Conservation (phyloP, 176 grass and related monocot genomes). For the Rhynchospora pubera region DNA sequence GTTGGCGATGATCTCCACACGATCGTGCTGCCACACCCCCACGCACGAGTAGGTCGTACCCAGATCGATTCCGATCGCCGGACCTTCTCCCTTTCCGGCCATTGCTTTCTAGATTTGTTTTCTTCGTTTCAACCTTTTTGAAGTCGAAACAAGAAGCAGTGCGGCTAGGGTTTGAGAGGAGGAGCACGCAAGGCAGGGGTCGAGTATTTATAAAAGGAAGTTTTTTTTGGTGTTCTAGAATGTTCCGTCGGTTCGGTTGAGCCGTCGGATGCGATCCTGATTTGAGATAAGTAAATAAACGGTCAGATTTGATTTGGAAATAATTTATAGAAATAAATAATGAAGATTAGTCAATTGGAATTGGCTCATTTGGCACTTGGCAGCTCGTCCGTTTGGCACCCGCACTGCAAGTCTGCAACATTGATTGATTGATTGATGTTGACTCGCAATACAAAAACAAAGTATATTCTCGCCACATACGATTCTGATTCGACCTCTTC, state of each 20-base stretch:
- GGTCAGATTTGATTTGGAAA: too few species aligned
- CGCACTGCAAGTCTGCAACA: too few species aligned
- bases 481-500: neutral
- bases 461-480: neutral
- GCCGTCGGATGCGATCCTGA: neutral
- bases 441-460: too few species aligned
- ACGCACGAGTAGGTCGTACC: slow-evolving; percentile 11
- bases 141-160: neutral
- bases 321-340: too few species aligned
- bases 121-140: neutral
- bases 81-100: slow-evolving; percentile 3
- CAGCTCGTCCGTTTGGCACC: too few species aligned
- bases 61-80: slow-evolving; percentile 1
- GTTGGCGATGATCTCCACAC: slow-evolving; percentile 3
- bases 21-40: neutral
- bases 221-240: neutral
- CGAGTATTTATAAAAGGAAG: neutral
- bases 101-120: neutral
- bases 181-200: neutral
- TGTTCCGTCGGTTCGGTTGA: neutral
- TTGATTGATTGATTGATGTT: too few species aligned
- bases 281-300: too few species aligned
- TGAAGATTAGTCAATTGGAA: too few species aligned
- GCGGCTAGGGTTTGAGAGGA: neutral
- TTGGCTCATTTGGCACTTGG: too few species aligned